Evolutionary conservation across 257 asterid species (phyloP).

Genomic region (Scutellaria baicalensis): DNA sequence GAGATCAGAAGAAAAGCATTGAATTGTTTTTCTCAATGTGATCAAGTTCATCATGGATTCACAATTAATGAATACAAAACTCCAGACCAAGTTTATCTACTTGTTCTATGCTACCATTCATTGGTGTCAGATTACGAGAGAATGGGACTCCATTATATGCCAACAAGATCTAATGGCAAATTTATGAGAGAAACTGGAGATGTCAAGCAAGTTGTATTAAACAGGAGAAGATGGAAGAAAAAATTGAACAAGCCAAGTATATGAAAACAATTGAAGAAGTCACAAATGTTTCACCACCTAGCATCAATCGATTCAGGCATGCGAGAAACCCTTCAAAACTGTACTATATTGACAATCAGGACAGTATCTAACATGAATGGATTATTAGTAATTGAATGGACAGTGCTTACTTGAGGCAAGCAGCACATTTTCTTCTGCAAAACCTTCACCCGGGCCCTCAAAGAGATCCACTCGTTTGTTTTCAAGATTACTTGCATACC

Average conservation of each 20-base stretch:
- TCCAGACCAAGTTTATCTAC: background rate
- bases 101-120: background rate
- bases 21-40: background rate
- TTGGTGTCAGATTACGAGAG: background rate
- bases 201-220: background rate
- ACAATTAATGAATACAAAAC: background rate
- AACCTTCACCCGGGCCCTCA: slow-evolving; percentile 92
- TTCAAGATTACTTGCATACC: slow-evolving; percentile 83
- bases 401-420: slow-evolving; percentile 81
- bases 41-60: background rate
- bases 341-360: background rate
- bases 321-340: background rate
- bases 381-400: background rate
- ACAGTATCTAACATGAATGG: background rate
- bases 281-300: background rate
- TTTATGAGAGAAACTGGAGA: slow-evolving; percentile 1
- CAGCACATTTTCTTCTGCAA: slow-evolving; percentile 79
- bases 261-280: background rate
- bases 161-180: background rate
- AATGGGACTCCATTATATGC: background rate
- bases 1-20: slow-evolving; percentile 2
- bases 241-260: background rate
- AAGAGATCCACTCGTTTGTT: slow-evolving; percentile 91
- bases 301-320: background rate
- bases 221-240: background rate